phyloP scores from a whole-genome alignment of 148 eudicot genomes.

The Chenopodium suecicum region DNA sequence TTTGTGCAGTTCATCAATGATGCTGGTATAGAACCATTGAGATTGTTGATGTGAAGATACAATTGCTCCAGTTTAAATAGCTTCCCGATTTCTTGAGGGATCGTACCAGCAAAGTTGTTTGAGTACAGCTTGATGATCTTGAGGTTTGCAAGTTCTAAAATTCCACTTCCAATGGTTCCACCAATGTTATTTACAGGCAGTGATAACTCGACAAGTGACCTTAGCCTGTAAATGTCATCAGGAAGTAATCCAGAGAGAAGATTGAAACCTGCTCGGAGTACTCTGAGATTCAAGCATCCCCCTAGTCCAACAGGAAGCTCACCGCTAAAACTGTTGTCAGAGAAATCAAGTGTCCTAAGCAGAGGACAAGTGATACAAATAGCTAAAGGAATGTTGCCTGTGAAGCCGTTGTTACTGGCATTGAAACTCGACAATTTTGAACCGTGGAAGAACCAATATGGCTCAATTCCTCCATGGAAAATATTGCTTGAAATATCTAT shows the following conservation, averaged over 20 bases:
- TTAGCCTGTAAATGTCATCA: conserved; percentile 38
- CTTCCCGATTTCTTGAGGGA: conserved; percentile 55
- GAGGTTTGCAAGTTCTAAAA: conserved; percentile 45
- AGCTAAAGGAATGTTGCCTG: conserved; percentile 50
- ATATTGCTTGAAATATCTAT: conserved; percentile 56
- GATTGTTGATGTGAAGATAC: conserved; percentile 54
- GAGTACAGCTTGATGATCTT: conserved; percentile 42
- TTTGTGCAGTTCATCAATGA: conserved; percentile 69
- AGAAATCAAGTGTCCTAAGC: conserved; percentile 54
- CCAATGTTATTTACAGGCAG: conserved; percentile 52
- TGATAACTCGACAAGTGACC: conserved; percentile 45
- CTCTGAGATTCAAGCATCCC: conserved; percentile 44
- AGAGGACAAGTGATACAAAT: conserved; percentile 47
- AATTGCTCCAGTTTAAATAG: conserved; percentile 55
- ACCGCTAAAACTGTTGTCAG: conserved; percentile 49
- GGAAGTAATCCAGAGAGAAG: conserved; percentile 53
- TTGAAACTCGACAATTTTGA: conserved; percentile 43
- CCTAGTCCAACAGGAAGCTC: conserved; percentile 48
- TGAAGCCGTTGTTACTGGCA: conserved; percentile 58
- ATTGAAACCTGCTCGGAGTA: conserved; percentile 59
- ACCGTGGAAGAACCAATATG: conserved; percentile 40
- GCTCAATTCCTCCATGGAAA: conserved; percentile 56
- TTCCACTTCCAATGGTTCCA: conserved; percentile 42
- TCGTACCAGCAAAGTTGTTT: conserved; percentile 46
- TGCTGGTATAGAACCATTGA: conserved; percentile 63